These are phyloP conservation scores for Hygrophoropsis aurantiaca DNA, from an alignment of 768 basidiomycete species.

Conservation along the genomic window DNA sequence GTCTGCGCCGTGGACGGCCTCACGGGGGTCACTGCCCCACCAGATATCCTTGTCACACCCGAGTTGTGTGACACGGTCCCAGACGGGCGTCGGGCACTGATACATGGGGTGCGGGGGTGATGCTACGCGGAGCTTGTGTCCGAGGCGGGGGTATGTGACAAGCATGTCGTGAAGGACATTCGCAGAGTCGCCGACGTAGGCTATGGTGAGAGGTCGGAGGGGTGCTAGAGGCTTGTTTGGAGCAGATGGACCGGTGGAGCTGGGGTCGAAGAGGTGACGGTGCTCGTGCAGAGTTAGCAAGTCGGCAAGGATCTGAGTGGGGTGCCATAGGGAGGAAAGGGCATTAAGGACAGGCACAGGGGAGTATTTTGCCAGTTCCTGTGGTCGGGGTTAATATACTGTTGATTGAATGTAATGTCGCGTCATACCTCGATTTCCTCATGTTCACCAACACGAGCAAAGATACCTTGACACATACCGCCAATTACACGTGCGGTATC, in stretches of 20 bases:
- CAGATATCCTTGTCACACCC: constrained; percentile 70
- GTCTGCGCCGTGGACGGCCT: constrained; percentile 88
- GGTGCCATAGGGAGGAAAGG: constrained; percentile 94
- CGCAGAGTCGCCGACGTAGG: constrained; percentile 92
- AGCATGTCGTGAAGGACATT: constrained; percentile 98
- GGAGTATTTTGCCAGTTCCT: constrained; percentile 91
- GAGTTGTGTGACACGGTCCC: constrained; percentile 77
- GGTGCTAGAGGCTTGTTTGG: constrained; percentile 38
- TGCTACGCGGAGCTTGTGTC: constrained; percentile 83
- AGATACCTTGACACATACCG: constrained; percentile 95
- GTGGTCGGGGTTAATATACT: constrained; percentile 1
- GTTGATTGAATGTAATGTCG: background rate
- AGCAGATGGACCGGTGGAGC: constrained; percentile 11
- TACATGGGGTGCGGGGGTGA: constrained; percentile 64
- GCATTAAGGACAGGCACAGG: constrained; percentile 96
- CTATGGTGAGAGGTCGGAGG: constrained; percentile 80
- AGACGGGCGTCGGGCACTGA: constrained; percentile 69
- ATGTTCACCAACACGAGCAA: constrained; percentile 94
- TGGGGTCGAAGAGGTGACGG: constrained; percentile 50
- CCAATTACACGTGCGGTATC: constrained; percentile 89
- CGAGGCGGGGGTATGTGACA: constrained; percentile 89
- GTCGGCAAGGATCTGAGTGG: constrained; percentile 94
- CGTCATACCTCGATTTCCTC: constrained; percentile 81
- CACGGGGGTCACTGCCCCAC: constrained; percentile 78
- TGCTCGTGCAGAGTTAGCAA: constrained; percentile 86